A percentile compares a stretch with the other conserved stretches of the same genome.
Conservation (phyloP, 805 yeast genomes). For the Saccharomycopsis sp. region DNA sequence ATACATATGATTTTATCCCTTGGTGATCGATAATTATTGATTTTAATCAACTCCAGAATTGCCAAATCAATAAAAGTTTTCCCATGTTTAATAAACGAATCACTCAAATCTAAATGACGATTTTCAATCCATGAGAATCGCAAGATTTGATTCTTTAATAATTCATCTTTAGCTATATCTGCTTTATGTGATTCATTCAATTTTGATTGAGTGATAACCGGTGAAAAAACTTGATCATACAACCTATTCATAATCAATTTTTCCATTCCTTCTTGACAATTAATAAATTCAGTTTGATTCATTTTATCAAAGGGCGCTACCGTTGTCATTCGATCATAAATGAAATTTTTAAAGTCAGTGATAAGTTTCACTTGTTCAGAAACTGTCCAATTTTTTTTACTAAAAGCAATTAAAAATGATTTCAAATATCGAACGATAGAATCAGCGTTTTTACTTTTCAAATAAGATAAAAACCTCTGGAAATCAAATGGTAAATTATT, state of each 20-base stretch:
- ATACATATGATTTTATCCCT: slow-evolving; percentile 90
- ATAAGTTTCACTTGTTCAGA: slow-evolving; percentile 75
- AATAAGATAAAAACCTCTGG: slow-evolving; percentile 65
- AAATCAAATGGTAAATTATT: slow-evolving; percentile 57
- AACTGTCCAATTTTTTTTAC: slow-evolving; percentile 60
- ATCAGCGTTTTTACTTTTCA: slow-evolving; percentile 72
- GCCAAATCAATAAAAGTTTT: slow-evolving; percentile 60
- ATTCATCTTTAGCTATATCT: slow-evolving; percentile 57
- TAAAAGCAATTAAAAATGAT: slow-evolving; percentile 75
- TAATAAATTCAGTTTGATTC: slow-evolving; percentile 52
- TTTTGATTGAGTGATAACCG: slow-evolving; percentile 33
- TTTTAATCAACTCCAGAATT: slow-evolving; percentile 63
- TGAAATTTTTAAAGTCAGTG: slow-evolving; percentile 67
- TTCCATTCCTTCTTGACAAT: slow-evolving; percentile 87
- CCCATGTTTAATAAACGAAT: slow-evolving; percentile 39
- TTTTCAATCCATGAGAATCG: slow-evolving; percentile 70
- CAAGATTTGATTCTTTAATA: slow-evolving; percentile 43
- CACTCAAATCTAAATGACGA: slow-evolving; percentile 69
- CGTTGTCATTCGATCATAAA: slow-evolving; percentile 50
- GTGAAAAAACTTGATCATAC: slow-evolving; percentile 73
- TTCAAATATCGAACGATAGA: slow-evolving; percentile 82
- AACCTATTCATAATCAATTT: slow-evolving; percentile 85
- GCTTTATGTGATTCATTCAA: slow-evolving; percentile 50
- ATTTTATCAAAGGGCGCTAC: slow-evolving; percentile 71
- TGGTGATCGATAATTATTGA: slow-evolving; percentile 84